Evolutionary conservation across 495 filamentous ascomycete genomes (phyloP).

Genomic region (Pseudotulostoma volvatum): DNA sequence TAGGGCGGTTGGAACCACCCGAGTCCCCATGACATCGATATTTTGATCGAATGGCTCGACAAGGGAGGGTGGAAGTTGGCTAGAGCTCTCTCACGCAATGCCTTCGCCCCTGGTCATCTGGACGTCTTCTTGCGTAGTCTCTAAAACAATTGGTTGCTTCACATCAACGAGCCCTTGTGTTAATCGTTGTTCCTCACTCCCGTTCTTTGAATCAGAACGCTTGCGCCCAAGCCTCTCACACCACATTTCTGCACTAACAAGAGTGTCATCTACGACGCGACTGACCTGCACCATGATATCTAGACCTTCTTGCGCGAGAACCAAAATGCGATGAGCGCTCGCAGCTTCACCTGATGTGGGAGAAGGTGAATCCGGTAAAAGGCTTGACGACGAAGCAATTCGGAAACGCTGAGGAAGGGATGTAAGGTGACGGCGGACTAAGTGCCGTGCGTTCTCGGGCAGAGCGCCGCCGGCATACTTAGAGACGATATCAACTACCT

Average conservation of each 20-base stretch:
- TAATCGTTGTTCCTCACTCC: background rate
- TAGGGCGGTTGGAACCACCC: no score
- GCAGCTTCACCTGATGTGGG: slow-evolving; percentile 27
- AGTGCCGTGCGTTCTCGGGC: slow-evolving; percentile 61
- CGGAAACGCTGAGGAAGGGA: slow-evolving; percentile 65
- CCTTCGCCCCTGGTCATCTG: background rate
- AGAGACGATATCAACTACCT: slow-evolving; percentile 62
- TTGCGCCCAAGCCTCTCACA: slow-evolving; percentile 53
- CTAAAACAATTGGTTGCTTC: background rate
- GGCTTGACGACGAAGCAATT: slow-evolving; percentile 28
- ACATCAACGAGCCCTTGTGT: background rate
- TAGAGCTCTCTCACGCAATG: background rate
- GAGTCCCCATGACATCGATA: no score
- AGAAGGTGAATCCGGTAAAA: slow-evolving; percentile 22
- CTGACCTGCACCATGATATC: slow-evolving; percentile 81
- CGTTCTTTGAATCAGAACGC: slow-evolving; percentile 15
- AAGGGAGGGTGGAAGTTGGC: background rate
- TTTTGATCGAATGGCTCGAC: background rate
- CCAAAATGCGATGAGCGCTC: slow-evolving; percentile 52
- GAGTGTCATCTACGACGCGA: slow-evolving; percentile 64
- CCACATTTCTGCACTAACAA: slow-evolving; percentile 78
- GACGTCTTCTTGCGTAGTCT: background rate
- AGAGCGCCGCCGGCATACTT: slow-evolving; percentile 71
- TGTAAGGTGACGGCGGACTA: slow-evolving; percentile 65
- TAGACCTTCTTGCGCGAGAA: slow-evolving; percentile 72